Base-by-base conservation (phyloP, 2,329 filamentous ascomycete genomes). In the Colletotrichum sp. region DNA sequence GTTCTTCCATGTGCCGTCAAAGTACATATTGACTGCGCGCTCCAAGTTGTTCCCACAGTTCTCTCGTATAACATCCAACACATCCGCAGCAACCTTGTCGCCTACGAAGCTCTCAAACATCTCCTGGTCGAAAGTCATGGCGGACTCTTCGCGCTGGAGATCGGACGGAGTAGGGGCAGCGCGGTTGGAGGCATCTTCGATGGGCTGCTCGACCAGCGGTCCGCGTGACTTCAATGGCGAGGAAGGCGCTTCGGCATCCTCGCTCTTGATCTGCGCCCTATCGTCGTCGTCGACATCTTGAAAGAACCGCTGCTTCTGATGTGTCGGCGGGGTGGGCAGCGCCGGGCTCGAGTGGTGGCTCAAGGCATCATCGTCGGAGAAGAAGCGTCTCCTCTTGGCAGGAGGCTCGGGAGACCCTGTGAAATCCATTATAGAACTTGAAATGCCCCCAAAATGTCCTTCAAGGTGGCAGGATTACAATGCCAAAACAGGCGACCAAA, bases 21-120 rank as follows among this genome's bases (percentile, higher is more conserved):
- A 91, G 80, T 93, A 94, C 90, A 93, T 93, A 75, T 93, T 93
- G 72, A 93, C 89, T 8, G 92, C 92, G 76, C 88, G 87, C 79
- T 93, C 90, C 18, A 94, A 86, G 76, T 92, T 87, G 69, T 90
- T 85, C 28, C 89, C 89, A 70, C 92, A 93, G 59, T 87, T 86
- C 10, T 88, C 84, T n/a, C 86, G 86, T 24, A 94, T 87, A 6
- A 87, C 82, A 8, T 84, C 83, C 65, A 94, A 79, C 1, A 87
- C 83, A 28, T 90, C 86, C 0, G 85, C 75, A 8, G 86, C 82
- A 24, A 94, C 86, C 68, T 89, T 89, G 73, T 90, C 88, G 43
- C 92, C 92, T 26, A 94, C 84, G 75, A 94, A 90, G 73, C 84
- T 86, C 79, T 93, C 89, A 71, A 94, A 93, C 0, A 86, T 88